Evolutionary conservation across 768 basidiomycete species (phyloP), one percentile per base, ranked within the genome.

Genomic region (Suillus placidus): DNA sequence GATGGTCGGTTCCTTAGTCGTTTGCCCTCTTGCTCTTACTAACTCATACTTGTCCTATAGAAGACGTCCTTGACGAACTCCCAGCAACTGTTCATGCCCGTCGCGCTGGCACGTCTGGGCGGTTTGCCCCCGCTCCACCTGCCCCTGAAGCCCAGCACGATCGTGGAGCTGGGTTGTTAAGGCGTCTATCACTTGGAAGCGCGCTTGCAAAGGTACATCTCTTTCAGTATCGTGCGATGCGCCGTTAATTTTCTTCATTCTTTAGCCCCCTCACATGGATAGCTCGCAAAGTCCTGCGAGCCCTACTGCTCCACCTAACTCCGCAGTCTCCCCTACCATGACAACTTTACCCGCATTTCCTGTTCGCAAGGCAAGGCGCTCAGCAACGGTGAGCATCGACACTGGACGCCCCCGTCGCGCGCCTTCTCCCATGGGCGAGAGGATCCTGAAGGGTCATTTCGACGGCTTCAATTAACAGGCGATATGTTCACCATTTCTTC

Each of bases 381-480:
- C 89, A n/a, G 85, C 88, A 5, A 90, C 89, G 23, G 73, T 89
- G 62, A 66, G 60, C 9, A 55, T 74, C 10, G 83, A 83, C 51
- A 73, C 76, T 57, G 79, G 82, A 16, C 83, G 83, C 60, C 83
- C 83, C 12, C 87, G 85, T 63, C 81, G 87, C 67, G 91, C 90
- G 3, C 93, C 92, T 23, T 93, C 91, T 45, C 93, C 93, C 7
- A 94, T 94, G 93, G 94, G 93, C 68, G 93, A 95, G 78, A 84
- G 93, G 65, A 94, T 95, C 66, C 84, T 95, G 70, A 95, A 92
- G 81, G 93, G 93, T 10, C 93, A 95, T 71, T 95, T 94, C 70
- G 93, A 95, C 73, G 90, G 93, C 58, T 95, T 95, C 82, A 91
- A 92, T 73, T 93, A 78, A 84, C 45, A 42, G 38, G 38, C 57